Conservation (phyloP, 306 rosid species). For the Cyamopsis tetragonoloba region DNA sequence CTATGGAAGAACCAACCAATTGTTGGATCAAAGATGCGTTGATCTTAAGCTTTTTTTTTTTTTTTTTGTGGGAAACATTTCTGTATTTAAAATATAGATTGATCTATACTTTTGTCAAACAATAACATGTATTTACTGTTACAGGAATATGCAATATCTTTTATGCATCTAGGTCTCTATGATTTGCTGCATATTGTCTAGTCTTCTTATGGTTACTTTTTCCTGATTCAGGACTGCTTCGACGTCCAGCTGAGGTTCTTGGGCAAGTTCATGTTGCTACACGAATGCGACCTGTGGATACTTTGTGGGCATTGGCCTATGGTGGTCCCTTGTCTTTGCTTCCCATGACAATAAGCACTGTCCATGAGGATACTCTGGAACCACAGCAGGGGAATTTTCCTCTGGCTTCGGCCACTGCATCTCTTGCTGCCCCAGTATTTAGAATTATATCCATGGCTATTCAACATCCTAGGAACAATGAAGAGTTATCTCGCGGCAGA, state of each 20-base stretch:
- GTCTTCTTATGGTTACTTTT: conserved; percentile 25
- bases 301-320: conserved; percentile 91
- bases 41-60: no score
- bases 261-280: conserved; percentile 97
- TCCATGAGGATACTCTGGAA: conserved; percentile 65
- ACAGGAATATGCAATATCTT: conserved; percentile 6
- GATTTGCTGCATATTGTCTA: conserved; percentile 24
- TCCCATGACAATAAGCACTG: conserved; percentile 69
- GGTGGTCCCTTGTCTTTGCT: conserved; percentile 98
- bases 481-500: conserved; percentile 75
- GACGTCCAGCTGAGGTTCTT: conserved; percentile 98
- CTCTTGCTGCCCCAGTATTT: conserved; percentile 52
- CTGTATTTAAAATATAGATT: not conserved
- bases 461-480: conserved; percentile 81
- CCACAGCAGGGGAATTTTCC: conserved; percentile 58
- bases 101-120: not conserved
- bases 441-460: conserved; percentile 55
- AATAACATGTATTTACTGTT: conserved; percentile 3
- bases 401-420: conserved; percentile 64
- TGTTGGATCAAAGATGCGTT: not conserved
- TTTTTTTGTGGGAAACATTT: not conserved
- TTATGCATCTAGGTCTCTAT: conserved; percentile 19
- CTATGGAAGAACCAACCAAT: conserved; percentile 4
- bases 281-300: conserved; percentile 85
- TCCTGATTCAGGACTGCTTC: conserved; percentile 61